A percentile compares a stretch with the other conserved stretches of the same genome.
phyloP scores from a whole-genome alignment of 768 basidiomycete genomes.

The Boletus vinaceobasis region DNA sequence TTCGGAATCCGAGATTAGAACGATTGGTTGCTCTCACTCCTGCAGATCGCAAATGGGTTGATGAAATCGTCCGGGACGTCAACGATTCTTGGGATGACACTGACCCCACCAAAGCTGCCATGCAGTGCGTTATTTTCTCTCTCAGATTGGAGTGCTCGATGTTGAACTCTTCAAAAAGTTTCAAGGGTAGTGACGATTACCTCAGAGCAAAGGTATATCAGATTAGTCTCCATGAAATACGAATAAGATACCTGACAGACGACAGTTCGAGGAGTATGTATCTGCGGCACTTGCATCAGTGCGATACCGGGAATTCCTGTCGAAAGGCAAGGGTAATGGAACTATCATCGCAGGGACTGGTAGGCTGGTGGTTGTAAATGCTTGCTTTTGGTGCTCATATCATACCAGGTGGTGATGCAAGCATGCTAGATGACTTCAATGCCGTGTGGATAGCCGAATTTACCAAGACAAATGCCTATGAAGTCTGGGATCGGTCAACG shows the following conservation, averaged over 20 bases:
- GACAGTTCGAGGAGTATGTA: slow-evolving; percentile 88
- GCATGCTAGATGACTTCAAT: slow-evolving; percentile 76
- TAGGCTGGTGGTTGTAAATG: slow-evolving; percentile 11
- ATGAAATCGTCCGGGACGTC: slow-evolving; percentile 85
- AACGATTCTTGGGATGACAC: slow-evolving; percentile 74
- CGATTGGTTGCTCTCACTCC: slow-evolving; percentile 77
- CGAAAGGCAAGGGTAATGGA: slow-evolving; percentile 59
- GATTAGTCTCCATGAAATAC: neutral
- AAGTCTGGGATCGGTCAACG: slow-evolving; percentile 87
- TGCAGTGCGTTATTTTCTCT: slow-evolving; percentile 53
- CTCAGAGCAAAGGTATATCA: slow-evolving; percentile 70
- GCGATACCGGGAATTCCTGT: slow-evolving; percentile 84
- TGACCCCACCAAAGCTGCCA: slow-evolving; percentile 53
- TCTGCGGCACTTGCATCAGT: slow-evolving; percentile 83
- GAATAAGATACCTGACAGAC: neutral
- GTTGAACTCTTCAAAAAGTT: slow-evolving; percentile 44
- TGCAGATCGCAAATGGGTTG: slow-evolving; percentile 97
- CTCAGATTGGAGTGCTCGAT: neutral
- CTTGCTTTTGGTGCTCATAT: slow-evolving; percentile 20
- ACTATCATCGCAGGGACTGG: slow-evolving; percentile 66
- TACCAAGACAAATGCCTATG: slow-evolving; percentile 80
- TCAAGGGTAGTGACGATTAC: slow-evolving; percentile 96
- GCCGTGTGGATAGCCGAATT: slow-evolving; percentile 87
- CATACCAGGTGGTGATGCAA: slow-evolving; percentile 48
- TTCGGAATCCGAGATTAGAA: slow-evolving; percentile 79